phyloP scores from a whole-genome alignment of 2,329 filamentous ascomycete genomes.

The Pseudogymnoascus sp. region DNA sequence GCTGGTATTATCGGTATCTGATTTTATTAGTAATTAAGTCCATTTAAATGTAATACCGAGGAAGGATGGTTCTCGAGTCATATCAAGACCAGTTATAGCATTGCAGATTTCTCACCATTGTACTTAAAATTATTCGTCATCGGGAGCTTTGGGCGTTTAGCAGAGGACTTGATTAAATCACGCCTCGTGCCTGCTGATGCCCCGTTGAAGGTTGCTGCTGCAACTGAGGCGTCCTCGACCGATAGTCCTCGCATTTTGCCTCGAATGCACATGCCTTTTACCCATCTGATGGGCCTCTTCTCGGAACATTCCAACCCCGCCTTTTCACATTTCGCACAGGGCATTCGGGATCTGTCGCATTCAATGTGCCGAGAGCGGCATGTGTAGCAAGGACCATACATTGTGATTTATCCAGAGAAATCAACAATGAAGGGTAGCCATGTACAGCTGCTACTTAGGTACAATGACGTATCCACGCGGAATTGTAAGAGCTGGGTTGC shows the following conservation, averaged over 20 bases:
- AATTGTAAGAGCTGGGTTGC: not conserved
- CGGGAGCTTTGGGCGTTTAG: not conserved
- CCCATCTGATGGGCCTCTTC: constrained; percentile 30
- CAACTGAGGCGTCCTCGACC: not conserved
- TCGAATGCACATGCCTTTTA: constrained; percentile 31
- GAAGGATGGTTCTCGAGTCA: not conserved
- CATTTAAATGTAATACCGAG: not conserved
- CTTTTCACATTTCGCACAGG: constrained; percentile 30
- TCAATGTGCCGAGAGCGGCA: constrained; percentile 31
- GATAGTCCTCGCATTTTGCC: constrained; percentile 18
- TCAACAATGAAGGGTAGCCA: not conserved
- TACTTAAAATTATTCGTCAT: not conserved
- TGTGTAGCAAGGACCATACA: constrained; percentile 27
- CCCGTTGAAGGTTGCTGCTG: not conserved
- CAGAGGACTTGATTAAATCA: not conserved
- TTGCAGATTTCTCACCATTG: not conserved
- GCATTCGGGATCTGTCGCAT: constrained; percentile 26
- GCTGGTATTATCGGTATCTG: not conserved
- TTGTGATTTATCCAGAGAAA: constrained; percentile 9
- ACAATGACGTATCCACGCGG: not conserved
- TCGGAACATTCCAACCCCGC: constrained; percentile 29
- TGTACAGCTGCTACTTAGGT: not conserved
- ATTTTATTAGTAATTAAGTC: not conserved
- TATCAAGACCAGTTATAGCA: not conserved
- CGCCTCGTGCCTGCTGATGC: not conserved